phyloP scores from a whole-genome alignment of 2,329 filamentous ascomycete species.

The Exophiala spinifera region DNA sequence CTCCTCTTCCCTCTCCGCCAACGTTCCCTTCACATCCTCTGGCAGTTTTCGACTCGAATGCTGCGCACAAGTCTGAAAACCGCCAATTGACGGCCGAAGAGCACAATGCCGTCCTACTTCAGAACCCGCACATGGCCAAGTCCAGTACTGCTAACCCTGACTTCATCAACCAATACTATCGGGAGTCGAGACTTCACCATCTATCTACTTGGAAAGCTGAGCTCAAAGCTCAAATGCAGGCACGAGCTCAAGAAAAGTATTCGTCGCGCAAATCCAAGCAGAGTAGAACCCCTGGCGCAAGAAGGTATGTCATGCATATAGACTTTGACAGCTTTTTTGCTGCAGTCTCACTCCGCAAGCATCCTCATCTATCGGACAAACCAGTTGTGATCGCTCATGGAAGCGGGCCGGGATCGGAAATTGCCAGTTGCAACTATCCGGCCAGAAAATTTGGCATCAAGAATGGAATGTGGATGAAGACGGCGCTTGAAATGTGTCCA shows the following conservation, averaged over 20 bases:
- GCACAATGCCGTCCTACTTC: constrained; percentile 80
- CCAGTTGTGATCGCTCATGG: constrained; percentile 89
- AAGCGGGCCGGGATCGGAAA: constrained; percentile 80
- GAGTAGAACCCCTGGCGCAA: constrained; percentile 59
- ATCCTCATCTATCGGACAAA: constrained; percentile 71
- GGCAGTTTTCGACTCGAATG: background rate
- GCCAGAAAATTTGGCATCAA: constrained; percentile 83
- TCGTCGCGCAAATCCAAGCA: constrained; percentile 46
- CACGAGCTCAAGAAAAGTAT: constrained; percentile 67
- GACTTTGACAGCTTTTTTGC: constrained; percentile 99
- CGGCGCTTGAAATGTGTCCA: constrained; percentile 76
- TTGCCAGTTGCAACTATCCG: constrained; percentile 95
- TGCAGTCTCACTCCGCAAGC: constrained; percentile 77
- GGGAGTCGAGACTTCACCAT: constrained; percentile 91
- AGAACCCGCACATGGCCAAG: constrained; percentile 80
- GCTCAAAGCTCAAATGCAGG: constrained; percentile 83
- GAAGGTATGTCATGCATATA: constrained; percentile 87
- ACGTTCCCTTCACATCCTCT: background rate
- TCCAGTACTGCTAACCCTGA: constrained; percentile 89
- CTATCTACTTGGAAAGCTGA: constrained; percentile 96
- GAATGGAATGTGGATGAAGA: constrained; percentile 99
- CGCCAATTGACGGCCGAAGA: constrained; percentile 76
- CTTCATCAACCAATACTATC: constrained; percentile 91
- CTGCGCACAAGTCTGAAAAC: constrained; percentile 22
- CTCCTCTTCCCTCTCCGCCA: background rate